Evolutionary conservation across 2,329 filamentous ascomycete genomes (phyloP).

Genomic region (Fusarium sacchari): DNA sequence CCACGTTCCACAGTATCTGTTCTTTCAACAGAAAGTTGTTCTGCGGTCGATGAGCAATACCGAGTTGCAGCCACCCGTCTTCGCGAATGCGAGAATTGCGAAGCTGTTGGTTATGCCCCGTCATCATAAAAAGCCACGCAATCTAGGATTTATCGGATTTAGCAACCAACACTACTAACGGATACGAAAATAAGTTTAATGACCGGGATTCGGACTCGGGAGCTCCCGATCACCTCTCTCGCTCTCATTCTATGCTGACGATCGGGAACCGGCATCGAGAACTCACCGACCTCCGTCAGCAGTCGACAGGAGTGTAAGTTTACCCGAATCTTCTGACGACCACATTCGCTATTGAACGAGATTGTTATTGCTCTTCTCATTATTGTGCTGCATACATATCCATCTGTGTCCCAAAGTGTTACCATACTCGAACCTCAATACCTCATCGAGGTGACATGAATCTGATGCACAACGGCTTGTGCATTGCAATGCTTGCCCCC

Average conservation of each 20-base stretch:
- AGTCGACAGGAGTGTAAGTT: not conserved
- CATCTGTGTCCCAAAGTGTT: constrained; percentile 5
- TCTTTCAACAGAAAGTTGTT: not conserved
- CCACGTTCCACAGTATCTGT: not conserved
- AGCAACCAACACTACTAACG: not conserved
- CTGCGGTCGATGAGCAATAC: not conserved
- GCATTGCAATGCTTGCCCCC: constrained; percentile 9
- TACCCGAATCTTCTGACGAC: not conserved
- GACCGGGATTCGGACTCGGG: constrained; percentile 17
- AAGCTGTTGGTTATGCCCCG: not conserved
- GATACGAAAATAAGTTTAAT: constrained; percentile 14
- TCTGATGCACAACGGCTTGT: constrained; percentile 26
- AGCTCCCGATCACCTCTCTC: not conserved
- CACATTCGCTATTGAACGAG: not conserved
- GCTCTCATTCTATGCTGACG: not conserved
- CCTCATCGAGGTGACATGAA: constrained; percentile 36
- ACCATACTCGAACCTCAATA: constrained; percentile 36
- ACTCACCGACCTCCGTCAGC: constrained; percentile 13
- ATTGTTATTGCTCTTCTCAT: constrained; percentile 4
- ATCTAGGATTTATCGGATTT: not conserved
- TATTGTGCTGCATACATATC: not conserved
- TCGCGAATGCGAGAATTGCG: not conserved
- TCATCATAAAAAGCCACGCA: not conserved
- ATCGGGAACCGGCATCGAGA: constrained; percentile 12
- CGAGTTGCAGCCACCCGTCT: not conserved